These are phyloP conservation scores for Coprinellus aureogranulatus DNA, from an alignment of 768 basidiomycete species.

Conservation along the genomic window DNA sequence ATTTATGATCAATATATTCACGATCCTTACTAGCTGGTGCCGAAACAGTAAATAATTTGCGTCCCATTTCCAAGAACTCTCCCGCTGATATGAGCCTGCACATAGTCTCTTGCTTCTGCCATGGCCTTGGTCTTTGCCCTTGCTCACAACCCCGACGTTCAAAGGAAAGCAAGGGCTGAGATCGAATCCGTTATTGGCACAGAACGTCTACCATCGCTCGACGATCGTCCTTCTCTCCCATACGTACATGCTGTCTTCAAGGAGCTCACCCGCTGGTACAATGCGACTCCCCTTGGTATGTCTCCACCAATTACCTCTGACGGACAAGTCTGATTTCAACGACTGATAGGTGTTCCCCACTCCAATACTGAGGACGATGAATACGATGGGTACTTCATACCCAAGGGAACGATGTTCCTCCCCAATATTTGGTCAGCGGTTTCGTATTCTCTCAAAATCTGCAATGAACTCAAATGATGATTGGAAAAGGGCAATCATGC, in stretches of 20 bases:
- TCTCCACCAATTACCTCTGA: too few species aligned
- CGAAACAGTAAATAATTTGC: constrained; percentile 39
- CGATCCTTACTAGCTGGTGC: constrained; percentile 29
- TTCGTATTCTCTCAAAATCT: not conserved
- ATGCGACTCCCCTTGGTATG: constrained; percentile 6
- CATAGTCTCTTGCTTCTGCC: constrained; percentile 22
- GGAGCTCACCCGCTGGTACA: constrained; percentile 12
- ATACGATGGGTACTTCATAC: constrained; percentile 16
- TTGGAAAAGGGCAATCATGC: constrained; percentile 9
- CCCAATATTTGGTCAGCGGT: constrained; percentile 11
- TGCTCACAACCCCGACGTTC: constrained; percentile 29
- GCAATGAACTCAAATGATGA: too few species aligned
- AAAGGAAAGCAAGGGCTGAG: constrained; percentile 14
- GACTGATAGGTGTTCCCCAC: constrained; percentile 4
- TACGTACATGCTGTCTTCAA: constrained; percentile 15
- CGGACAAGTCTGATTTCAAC: not conserved
- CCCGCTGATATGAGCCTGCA: not conserved
- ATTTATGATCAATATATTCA: too few species aligned
- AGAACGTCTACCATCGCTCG: constrained; percentile 11
- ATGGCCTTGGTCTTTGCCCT: constrained; percentile 35
- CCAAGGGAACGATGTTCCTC: constrained; percentile 13
- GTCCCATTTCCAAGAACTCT: too few species aligned
- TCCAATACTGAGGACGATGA: constrained; percentile 11
- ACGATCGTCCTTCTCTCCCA: constrained; percentile 11
- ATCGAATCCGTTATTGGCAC: constrained; percentile 14